phyloP scores from a whole-genome alignment of 2,329 filamentous ascomycete species.

The Claviceps lovelessii region DNA sequence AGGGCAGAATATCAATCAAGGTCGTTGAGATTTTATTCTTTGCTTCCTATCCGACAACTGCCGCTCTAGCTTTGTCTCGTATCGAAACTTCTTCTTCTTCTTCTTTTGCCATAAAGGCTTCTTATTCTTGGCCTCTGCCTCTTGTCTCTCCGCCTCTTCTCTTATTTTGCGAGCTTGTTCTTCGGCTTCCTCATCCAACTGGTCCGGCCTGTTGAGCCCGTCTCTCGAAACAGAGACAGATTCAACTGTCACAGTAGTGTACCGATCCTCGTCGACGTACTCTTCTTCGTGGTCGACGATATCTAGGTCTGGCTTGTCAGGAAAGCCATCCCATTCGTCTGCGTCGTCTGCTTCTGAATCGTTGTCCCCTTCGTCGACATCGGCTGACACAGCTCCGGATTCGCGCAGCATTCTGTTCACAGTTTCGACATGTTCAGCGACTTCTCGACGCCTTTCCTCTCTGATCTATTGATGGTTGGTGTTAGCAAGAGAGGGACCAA shows the following conservation, averaged over 20 bases:
- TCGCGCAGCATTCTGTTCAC: slow-evolving; percentile 58
- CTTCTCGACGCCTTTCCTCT: slow-evolving; percentile 66
- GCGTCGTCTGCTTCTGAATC: slow-evolving; percentile 24
- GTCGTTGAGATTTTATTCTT: slow-evolving; percentile 40
- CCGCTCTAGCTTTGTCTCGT: slow-evolving; percentile 77
- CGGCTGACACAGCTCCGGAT: slow-evolving; percentile 31
- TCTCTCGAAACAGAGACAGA: slow-evolving; percentile 67
- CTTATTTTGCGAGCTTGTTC: slow-evolving; percentile 8
- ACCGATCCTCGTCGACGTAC: slow-evolving; percentile 92
- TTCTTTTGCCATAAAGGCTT: slow-evolving; percentile 39
- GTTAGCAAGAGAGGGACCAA: not conserved
- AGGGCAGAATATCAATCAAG: not conserved
- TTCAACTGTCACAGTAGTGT: slow-evolving; percentile 88
- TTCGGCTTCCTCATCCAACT: slow-evolving; percentile 23
- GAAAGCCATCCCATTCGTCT: slow-evolving; percentile 53
- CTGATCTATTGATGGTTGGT: slow-evolving; percentile 44
- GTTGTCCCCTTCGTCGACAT: slow-evolving; percentile 21
- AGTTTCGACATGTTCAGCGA: slow-evolving; percentile 66
- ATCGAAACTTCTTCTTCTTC: slow-evolving; percentile 84
- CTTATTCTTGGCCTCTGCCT: slow-evolving; percentile 18
- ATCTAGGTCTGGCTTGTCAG: slow-evolving; percentile 32
- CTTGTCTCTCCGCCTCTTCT: slow-evolving; percentile 15
- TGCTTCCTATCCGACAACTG: slow-evolving; percentile 58
- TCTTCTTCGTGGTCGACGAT: slow-evolving; percentile 73
- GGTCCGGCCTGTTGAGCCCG: slow-evolving; percentile 45